These are phyloP conservation scores for Pythium plurisporium DNA, from an alignment of 352 stramenopile species.

Conservation along the genomic window DNA sequence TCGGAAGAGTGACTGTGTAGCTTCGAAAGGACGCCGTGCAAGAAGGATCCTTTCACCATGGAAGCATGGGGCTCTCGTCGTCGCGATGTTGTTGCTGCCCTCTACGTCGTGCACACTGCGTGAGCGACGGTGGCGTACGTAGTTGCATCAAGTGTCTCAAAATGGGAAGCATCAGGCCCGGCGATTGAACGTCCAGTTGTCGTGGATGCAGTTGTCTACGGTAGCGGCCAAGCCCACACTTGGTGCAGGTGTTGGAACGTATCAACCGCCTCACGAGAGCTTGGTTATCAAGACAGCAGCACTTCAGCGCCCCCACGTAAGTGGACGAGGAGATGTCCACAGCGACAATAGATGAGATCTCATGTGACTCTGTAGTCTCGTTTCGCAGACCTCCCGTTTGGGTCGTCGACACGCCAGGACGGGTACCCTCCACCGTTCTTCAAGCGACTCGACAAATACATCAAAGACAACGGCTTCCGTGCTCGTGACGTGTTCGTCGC, in stretches of 20 bases:
- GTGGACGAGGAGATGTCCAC: neutral
- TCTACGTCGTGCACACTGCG: neutral
- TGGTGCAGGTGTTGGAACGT: neutral
- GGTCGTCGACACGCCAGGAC: slow-evolving; percentile 22
- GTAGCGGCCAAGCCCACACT: no score
- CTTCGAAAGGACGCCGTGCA: no score
- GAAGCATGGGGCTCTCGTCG: slow-evolving; percentile 2
- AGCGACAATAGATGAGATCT: neutral
- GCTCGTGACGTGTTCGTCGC: slow-evolving; percentile 42
- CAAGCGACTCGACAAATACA: slow-evolving; percentile 47
- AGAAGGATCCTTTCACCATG: no score
- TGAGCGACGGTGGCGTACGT: neutral
- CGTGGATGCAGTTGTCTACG: no score
- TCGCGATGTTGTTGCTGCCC: slow-evolving; percentile 16
- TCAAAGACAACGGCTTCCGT: slow-evolving; percentile 42
- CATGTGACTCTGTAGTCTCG: slow-evolving; percentile 2
- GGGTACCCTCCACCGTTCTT: slow-evolving; percentile 46
- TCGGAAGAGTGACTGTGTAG: slow-evolving; percentile 1
- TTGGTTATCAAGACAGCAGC: slow-evolving; percentile 9
- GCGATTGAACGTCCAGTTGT: no score
- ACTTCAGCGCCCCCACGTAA: slow-evolving; percentile 13
- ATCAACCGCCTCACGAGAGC: slow-evolving; percentile 18
- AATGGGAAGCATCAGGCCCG: no score
- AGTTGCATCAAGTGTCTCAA: no score
- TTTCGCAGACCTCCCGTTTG: slow-evolving; percentile 16